phyloP scores from a whole-genome alignment of 176 grass and related monocot species.

The Avena insularis region DNA sequence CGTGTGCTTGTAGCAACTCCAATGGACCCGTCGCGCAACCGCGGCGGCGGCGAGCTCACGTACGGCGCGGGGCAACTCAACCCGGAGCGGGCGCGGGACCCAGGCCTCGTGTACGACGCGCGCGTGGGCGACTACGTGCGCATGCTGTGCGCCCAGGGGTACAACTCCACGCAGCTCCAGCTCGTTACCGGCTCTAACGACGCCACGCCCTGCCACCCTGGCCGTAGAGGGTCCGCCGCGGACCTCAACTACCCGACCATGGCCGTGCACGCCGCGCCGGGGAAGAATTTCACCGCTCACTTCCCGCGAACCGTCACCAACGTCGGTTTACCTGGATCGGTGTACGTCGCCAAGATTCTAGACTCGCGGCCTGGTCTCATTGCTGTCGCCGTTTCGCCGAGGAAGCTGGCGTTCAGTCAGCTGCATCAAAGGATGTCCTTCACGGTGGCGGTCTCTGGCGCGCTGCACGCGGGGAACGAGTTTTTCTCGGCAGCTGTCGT shows the following conservation, averaged over 20 bases:
- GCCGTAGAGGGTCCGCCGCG: background rate
- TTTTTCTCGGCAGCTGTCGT: slow-evolving; percentile 37
- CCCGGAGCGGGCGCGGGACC: slow-evolving; percentile 17
- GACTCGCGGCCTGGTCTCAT: background rate
- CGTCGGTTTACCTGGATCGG: slow-evolving; percentile 26
- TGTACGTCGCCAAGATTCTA: slow-evolving; percentile 29
- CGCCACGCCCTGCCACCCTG: background rate
- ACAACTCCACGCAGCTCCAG: slow-evolving; percentile 45
- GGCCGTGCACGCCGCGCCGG: background rate
- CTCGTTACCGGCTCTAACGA: slow-evolving; percentile 22
- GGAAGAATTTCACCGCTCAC: background rate
- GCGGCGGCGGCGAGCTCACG: slow-evolving; percentile 44
- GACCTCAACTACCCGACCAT: slow-evolving; percentile 69
- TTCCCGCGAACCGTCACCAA: slow-evolving; percentile 63
- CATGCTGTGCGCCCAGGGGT: slow-evolving; percentile 57
- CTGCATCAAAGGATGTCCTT: slow-evolving; percentile 11
- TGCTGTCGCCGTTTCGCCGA: slow-evolving; percentile 23
- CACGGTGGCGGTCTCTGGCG: slow-evolving; percentile 31
- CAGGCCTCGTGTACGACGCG: slow-evolving; percentile 55
- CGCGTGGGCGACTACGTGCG: slow-evolving; percentile 26
- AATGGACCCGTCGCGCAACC: slow-evolving; percentile 45
- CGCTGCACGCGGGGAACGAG: background rate
- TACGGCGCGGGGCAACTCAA: slow-evolving; percentile 55
- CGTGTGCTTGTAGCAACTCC: slow-evolving; percentile 45
- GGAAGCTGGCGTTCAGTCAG: slow-evolving; percentile 20